A percentile compares a stretch with the other conserved stretches of the same genome.
Conservation (phyloP, 306 rosid genomes). For the Quercus robur region DNA sequence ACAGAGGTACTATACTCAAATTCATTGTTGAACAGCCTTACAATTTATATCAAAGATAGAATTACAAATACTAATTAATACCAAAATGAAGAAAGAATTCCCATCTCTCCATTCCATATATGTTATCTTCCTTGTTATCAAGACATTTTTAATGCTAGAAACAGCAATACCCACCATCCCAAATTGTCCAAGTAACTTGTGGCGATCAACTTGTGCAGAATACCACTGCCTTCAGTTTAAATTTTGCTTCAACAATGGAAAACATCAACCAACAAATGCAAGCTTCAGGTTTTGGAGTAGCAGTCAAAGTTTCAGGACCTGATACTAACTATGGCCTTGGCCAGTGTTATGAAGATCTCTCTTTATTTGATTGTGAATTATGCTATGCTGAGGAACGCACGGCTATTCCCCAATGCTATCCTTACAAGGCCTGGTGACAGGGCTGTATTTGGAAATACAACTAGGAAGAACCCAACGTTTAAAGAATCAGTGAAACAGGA, state of each 20-base stretch:
- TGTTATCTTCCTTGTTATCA: conserved; percentile 26
- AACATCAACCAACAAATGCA: conserved; percentile 71
- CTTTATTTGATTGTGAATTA: conserved; percentile 68
- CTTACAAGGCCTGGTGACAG: conserved; percentile 55
- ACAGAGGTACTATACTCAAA: neutral
- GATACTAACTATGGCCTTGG: conserved; percentile 76
- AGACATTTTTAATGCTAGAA: conserved; percentile 26
- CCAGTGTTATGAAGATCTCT: conserved; percentile 90
- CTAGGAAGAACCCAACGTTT: conserved; percentile 43
- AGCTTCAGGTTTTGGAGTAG: conserved; percentile 60
- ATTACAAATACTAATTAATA: neutral
- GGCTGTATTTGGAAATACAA: conserved; percentile 56
- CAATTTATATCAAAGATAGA: conserved; percentile 1
- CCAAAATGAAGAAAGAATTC: conserved; percentile 35
- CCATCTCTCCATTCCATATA: conserved; percentile 8
- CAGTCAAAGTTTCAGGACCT: conserved; percentile 59
- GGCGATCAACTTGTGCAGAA: conserved; percentile 57
- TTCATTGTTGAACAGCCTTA: conserved; percentile 16
- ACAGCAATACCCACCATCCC: conserved; percentile 53
- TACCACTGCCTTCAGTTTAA: conserved; percentile 47
- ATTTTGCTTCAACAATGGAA: conserved; percentile 76
- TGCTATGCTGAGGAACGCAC: conserved; percentile 87
- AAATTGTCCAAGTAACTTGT: conserved; percentile 44
- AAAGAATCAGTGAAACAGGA: conserved; percentile 43
- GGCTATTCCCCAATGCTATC: conserved; percentile 81